phyloP scores from a whole-genome alignment of 257 asterid species.

The Jaltomata sinuosa region DNA sequence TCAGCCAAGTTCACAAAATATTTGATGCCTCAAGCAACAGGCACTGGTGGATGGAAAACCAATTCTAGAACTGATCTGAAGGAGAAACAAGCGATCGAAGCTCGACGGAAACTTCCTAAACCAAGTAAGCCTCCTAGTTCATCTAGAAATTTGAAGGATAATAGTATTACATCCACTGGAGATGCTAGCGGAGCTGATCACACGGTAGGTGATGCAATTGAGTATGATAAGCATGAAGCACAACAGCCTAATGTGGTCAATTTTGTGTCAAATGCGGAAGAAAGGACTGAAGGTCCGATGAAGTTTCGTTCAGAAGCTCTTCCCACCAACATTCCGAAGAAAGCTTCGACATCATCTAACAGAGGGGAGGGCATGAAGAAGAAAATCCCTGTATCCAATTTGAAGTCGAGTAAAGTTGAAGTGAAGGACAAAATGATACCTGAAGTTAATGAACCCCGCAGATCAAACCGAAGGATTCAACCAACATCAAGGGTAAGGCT shows the following conservation, averaged over 20 bases:
- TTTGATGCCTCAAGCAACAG: slow-evolving; percentile 54
- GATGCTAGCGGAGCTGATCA: slow-evolving; percentile 26
- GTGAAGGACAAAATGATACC: slow-evolving; percentile 31
- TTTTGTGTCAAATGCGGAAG: slow-evolving; percentile 34
- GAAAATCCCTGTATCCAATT: slow-evolving; percentile 37
- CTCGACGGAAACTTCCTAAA: slow-evolving; percentile 33
- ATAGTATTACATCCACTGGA: slow-evolving; percentile 26
- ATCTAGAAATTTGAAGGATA: slow-evolving; percentile 49
- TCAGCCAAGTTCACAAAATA: slow-evolving; percentile 45
- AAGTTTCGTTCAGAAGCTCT: slow-evolving; percentile 42
- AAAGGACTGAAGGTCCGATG: slow-evolving; percentile 31
- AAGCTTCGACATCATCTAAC: slow-evolving; percentile 26
- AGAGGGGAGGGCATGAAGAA: slow-evolving; percentile 47
- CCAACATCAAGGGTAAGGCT: slow-evolving; percentile 90
- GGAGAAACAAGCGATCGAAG: slow-evolving; percentile 53
- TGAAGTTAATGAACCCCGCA: slow-evolving; percentile 68
- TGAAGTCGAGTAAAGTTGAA: slow-evolving; percentile 34
- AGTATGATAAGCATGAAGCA: slow-evolving; percentile 44
- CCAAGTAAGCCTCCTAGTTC: slow-evolving; percentile 66
- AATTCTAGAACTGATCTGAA: slow-evolving; percentile 43
- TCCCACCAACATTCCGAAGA: slow-evolving; percentile 33
- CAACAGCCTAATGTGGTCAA: slow-evolving; percentile 29
- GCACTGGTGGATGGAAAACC: slow-evolving; percentile 41
- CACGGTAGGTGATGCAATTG: slow-evolving; percentile 20
- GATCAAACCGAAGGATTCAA: slow-evolving; percentile 92